phyloP scores from a whole-genome alignment of 2,329 filamentous ascomycete species.

The Atkinsonella texensis region DNA sequence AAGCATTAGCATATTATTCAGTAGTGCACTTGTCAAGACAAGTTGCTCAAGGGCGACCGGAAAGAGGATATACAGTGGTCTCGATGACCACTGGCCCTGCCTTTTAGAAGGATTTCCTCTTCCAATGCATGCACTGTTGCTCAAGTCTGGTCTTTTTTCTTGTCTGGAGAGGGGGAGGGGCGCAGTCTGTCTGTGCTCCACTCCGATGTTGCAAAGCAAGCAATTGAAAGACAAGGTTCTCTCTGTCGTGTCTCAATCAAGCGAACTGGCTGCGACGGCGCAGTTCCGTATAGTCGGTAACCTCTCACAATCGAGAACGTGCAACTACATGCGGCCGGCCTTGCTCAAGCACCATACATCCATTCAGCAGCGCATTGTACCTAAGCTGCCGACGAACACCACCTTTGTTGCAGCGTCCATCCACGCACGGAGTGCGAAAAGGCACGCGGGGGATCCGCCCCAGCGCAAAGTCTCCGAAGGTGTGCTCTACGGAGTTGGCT shows the following conservation, averaged over 20 bases:
- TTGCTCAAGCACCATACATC: too few relatives aligned
- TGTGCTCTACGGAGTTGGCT: neutral
- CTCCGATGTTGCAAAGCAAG: slow-evolving; percentile 2
- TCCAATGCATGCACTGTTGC: too few relatives aligned
- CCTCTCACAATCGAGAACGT: slow-evolving; percentile 4
- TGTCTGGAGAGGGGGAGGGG: too few relatives aligned
- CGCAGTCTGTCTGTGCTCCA: neutral
- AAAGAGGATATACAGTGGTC: too few relatives aligned
- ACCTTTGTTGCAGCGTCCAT: neutral
- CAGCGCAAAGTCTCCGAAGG: neutral
- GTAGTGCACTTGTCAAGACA: too few relatives aligned
- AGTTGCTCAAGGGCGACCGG: too few relatives aligned
- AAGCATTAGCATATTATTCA: too few relatives aligned
- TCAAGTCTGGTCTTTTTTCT: too few relatives aligned
- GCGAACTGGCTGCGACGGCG: slow-evolving; percentile 1
- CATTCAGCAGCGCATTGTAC: neutral
- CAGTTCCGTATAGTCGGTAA: slow-evolving; percentile 8
- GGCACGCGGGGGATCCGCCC: too few relatives aligned
- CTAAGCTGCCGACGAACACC: neutral
- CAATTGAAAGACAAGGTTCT: neutral
- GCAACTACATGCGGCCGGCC: too few relatives aligned
- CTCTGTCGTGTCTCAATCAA: neutral
- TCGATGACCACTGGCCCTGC: too few relatives aligned
- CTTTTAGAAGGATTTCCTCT: too few relatives aligned
- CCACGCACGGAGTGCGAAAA: neutral